Conservation (phyloP, 2,329 filamentous ascomycete genomes). For the Apiospora hydei region DNA sequence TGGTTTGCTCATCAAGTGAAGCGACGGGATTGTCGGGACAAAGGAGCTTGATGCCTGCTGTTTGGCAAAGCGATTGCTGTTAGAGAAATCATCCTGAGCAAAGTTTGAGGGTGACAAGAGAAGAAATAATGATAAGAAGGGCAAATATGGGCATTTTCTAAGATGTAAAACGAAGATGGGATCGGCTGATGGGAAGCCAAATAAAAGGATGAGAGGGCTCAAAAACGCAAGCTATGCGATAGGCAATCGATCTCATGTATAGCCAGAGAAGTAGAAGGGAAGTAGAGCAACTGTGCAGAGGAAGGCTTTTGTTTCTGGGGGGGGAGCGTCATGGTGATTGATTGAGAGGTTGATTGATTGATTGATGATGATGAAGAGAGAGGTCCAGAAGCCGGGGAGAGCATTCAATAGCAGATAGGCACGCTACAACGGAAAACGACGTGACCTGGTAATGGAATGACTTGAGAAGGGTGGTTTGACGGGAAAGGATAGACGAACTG, state of each 20-base stretch:
- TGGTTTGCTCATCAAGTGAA: constrained; percentile 36
- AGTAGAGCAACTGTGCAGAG: constrained; percentile 19
- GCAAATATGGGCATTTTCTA: constrained; percentile 33
- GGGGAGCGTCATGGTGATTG: constrained; percentile 17
- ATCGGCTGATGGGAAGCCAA: constrained; percentile 40
- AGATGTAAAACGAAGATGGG: constrained; percentile 34
- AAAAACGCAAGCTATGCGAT: constrained; percentile 41
- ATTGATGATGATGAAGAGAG: constrained; percentile 22
- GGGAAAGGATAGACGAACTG: constrained; percentile 46
- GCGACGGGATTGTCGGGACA: constrained; percentile 27
- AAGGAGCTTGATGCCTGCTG: constrained; percentile 49
- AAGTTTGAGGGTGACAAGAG: constrained; percentile 25
- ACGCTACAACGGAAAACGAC: constrained; percentile 27
- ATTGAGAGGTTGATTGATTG: constrained; percentile 1
- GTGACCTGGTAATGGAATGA: constrained; percentile 30
- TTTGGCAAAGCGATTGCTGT: constrained; percentile 61
- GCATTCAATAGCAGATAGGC: constrained; percentile 24
- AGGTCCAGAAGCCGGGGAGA: constrained; percentile 20
- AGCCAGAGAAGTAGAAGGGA: constrained; percentile 19
- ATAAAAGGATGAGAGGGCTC: constrained; percentile 38
- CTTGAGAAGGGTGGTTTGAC: constrained; percentile 32
- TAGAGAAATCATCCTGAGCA: constrained; percentile 60
- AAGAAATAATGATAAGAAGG: constrained; percentile 25
- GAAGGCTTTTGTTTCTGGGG: constrained; percentile 13
- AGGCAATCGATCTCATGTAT: constrained; percentile 39